Evolutionary conservation across 345 rosid species (phyloP).

Genomic region (Excoecaria cochinchinensis): DNA sequence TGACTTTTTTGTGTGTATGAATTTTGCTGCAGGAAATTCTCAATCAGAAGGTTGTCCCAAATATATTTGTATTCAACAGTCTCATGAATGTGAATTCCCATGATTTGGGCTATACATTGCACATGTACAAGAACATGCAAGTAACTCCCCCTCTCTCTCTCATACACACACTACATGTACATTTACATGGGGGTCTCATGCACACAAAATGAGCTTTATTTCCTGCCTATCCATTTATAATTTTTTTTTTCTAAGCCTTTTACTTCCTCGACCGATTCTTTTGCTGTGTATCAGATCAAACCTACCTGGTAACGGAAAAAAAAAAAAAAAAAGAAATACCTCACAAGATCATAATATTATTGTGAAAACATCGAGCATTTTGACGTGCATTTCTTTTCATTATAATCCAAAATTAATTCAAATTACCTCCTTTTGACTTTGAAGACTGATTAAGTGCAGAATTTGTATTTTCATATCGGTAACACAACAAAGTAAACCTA

Average conservation of each 20-base stretch:
- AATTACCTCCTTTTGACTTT: neutral
- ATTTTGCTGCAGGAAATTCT: conserved; percentile 65
- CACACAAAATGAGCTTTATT: neutral
- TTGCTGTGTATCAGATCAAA: neutral
- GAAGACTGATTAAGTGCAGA: conserved; percentile 1
- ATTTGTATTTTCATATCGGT: neutral
- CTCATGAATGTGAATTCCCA: conserved; percentile 89
- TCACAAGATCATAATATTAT: neutral
- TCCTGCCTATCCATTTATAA: neutral
- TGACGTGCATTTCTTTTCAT: neutral
- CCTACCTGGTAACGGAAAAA: neutral
- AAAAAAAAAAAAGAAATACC: neutral
- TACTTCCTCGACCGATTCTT: conserved; percentile 1
- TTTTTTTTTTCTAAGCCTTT: neutral
- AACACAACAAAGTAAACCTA: neutral
- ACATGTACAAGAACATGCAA: conserved; percentile 67
- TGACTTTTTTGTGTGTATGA: conserved; percentile 18
- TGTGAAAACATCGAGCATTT: neutral
- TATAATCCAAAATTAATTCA: neutral
- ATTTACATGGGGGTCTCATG: neutral
- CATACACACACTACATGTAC: neutral
- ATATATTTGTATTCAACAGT: conserved; percentile 80
- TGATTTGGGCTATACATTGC: conserved; percentile 65
- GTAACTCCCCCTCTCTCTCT: conserved; percentile 42
- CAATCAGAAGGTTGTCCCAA: conserved; percentile 56